These are phyloP conservation scores for Ceratopteris richardii DNA, from an alignment of 75 land plant species.

Conservation along the genomic window DNA sequence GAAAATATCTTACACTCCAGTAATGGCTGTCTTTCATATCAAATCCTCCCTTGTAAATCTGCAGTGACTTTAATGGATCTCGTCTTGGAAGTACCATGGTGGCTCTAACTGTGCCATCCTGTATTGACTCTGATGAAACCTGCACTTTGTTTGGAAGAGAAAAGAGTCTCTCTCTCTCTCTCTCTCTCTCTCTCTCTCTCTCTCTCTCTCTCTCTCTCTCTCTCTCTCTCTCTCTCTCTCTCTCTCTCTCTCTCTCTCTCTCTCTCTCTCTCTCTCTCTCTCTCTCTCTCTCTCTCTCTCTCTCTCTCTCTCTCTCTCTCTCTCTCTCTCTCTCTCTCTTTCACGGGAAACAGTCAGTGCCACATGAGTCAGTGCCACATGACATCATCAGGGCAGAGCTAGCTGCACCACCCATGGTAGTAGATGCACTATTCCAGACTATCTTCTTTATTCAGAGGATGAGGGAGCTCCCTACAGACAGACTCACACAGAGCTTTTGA, in stretches of 20 bases:
- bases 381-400: no score
- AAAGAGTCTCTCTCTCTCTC: not conserved
- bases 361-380: no score
- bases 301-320: no score
- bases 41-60: not conserved
- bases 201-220: not conserved
- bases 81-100: not conserved
- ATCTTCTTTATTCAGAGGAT: no score
- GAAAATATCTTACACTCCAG: constrained; percentile 4
- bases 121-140: constrained; percentile 1
- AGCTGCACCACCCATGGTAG: no score
- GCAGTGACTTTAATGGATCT: constrained; percentile 1
- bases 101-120: not conserved
- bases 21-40: constrained; percentile 2
- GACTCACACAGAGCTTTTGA: no score
- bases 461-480: no score
- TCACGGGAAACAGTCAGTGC: no score
- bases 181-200: not conserved
- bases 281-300: no score
- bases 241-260: not conserved
- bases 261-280: not conserved
- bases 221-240: not conserved
- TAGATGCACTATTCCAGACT: no score
- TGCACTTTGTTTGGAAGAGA: not conserved
- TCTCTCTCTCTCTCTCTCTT: no score